phyloP scores from a whole-genome alignment of 805 yeast species.

The Priceomyces carsonii region DNA sequence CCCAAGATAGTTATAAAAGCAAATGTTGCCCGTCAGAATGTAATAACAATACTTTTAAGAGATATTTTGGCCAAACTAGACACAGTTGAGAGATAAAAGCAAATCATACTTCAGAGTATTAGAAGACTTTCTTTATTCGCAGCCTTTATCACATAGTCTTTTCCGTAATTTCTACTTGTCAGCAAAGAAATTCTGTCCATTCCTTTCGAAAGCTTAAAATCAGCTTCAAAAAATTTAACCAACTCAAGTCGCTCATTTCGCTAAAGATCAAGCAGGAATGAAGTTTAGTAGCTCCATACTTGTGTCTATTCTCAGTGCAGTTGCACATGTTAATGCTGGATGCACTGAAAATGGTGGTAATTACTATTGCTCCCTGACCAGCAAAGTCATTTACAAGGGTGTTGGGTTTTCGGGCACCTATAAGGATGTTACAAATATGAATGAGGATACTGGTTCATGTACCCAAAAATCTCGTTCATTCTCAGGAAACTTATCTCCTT shows the following conservation, averaged over 20 bases:
- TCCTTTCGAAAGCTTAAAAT: conserved; percentile 4
- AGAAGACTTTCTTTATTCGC: conserved; percentile 1
- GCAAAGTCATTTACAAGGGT: conserved; percentile 64
- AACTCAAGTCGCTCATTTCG: conserved; percentile 12
- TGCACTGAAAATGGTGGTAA: conserved; percentile 65
- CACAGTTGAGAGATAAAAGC: too few relatives aligned
- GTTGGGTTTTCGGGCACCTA: conserved; percentile 88
- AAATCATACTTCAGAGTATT: not conserved
- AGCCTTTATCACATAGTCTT: too few relatives aligned
- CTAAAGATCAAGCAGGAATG: conserved; percentile 14
- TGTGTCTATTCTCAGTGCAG: conserved; percentile 20
- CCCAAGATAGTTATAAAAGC: conserved; percentile 1
- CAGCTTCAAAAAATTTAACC: conserved; percentile 2
- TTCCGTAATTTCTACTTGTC: conserved; percentile 7
- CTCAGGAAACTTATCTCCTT: conserved; percentile 74
- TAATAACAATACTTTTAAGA: too few relatives aligned
- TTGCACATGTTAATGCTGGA: conserved; percentile 24
- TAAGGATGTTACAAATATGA: conserved; percentile 78
- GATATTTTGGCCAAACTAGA: too few relatives aligned
- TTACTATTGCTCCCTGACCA: conserved; percentile 76
- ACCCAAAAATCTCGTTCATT: conserved; percentile 56
- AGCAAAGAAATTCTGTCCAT: conserved; percentile 9
- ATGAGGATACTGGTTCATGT: conserved; percentile 68
- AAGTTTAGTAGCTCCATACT: conserved; percentile 23
- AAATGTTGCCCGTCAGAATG: not conserved